phyloP scores from a whole-genome alignment of 352 stramenopile species.

The Phytophthora syringae region DNA sequence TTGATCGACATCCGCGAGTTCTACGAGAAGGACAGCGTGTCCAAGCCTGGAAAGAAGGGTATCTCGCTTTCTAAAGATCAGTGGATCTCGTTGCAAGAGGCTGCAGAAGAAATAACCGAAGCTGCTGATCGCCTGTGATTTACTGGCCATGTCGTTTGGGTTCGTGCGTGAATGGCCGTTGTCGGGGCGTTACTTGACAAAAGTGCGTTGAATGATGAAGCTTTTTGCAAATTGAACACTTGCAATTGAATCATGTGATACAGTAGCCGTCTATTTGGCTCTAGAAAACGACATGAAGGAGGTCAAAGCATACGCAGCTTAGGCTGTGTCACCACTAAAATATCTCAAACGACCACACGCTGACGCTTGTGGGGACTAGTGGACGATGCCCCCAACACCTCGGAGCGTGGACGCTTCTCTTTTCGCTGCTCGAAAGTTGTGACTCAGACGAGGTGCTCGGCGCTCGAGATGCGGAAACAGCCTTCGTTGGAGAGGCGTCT shows the following conservation, averaged over 20 bases:
- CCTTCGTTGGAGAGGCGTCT: slow-evolving; percentile 32
- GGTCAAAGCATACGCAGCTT: slow-evolving; percentile 34
- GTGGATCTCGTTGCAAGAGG: slow-evolving; percentile 52
- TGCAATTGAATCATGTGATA: slow-evolving; percentile 7
- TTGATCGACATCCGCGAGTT: slow-evolving; percentile 80
- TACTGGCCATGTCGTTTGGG: background rate
- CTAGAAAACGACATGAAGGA: slow-evolving; percentile 32
- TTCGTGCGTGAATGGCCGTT: background rate
- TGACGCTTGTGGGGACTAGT: slow-evolving; percentile 55
- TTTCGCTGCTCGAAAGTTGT: slow-evolving; percentile 23
- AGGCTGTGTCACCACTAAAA: slow-evolving; percentile 33
- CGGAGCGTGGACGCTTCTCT: slow-evolving; percentile 42
- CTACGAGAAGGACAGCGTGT: slow-evolving; percentile 61
- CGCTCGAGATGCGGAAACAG: slow-evolving; percentile 14
- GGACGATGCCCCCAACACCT: slow-evolving; percentile 27
- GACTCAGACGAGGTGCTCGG: slow-evolving; percentile 35
- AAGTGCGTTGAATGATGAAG: slow-evolving; percentile 2
- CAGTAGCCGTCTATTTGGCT: slow-evolving; percentile 34
- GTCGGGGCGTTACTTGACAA: background rate
- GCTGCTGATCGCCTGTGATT: slow-evolving; percentile 34
- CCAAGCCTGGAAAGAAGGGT: slow-evolving; percentile 80
- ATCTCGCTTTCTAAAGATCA: slow-evolving; percentile 80
- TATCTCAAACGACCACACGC: slow-evolving; percentile 46
- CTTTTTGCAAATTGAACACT: background rate
- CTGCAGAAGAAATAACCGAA: slow-evolving; percentile 41